Percentiles rank a stretch among this genome's conserved stretches.
phyloP scores from a whole-genome alignment of 2,329 filamentous ascomycete genomes.

The Lizonia empirigonia region DNA sequence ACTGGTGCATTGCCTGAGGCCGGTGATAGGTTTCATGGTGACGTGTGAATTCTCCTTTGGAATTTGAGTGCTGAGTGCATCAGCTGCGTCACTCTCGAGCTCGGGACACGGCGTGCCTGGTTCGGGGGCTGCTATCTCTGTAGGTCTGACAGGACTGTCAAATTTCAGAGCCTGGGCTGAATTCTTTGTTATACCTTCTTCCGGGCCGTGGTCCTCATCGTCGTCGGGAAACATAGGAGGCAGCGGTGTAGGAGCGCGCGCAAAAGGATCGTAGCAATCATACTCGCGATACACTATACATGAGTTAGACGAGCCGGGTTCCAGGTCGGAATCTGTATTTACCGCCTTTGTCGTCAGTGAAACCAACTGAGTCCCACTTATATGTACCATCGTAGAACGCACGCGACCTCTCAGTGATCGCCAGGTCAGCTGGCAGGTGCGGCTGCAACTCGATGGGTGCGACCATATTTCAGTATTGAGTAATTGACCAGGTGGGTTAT shows the following conservation, averaged over 20 bases:
- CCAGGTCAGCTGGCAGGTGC: background rate
- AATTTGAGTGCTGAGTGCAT: background rate
- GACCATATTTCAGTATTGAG: background rate
- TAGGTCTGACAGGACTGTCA: too few species aligned
- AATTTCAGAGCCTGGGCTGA: background rate
- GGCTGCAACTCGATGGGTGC: background rate
- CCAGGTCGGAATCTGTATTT: background rate
- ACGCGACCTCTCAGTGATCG: constrained; percentile 29
- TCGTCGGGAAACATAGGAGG: constrained; percentile 22
- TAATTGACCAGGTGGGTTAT: background rate
- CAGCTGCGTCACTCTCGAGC: background rate
- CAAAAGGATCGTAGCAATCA: constrained; percentile 25
- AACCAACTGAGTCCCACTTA: constrained; percentile 31
- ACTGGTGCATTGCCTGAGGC: background rate
- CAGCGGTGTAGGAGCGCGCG: constrained; percentile 28
- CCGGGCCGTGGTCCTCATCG: background rate
- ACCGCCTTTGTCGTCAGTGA: constrained; percentile 34
- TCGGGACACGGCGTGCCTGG: background rate
- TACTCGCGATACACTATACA: constrained; percentile 22
- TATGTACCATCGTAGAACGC: constrained; percentile 42
- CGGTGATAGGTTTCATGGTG: background rate
- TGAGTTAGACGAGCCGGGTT: background rate
- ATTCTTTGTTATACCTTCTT: background rate
- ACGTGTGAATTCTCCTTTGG: background rate
- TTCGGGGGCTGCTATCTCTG: background rate